A percentile compares a stretch with the other conserved stretches of the same genome.
phyloP scores from a whole-genome alignment of 305 asterid species.

The Monarda citriodora region DNA sequence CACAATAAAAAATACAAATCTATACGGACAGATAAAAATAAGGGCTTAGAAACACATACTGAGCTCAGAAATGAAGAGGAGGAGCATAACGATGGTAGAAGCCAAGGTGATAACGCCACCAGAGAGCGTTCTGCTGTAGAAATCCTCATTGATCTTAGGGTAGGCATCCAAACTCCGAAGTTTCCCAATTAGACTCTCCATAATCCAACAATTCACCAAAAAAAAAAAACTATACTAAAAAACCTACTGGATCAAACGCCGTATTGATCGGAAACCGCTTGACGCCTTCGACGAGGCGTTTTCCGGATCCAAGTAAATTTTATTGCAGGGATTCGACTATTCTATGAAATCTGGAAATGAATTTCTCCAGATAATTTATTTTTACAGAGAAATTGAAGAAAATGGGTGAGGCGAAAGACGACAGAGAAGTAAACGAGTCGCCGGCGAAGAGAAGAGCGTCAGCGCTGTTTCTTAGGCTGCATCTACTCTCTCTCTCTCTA shows the following conservation, averaged over 20 bases:
- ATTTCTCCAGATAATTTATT: slow-evolving; percentile 8
- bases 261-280: slow-evolving; percentile 20
- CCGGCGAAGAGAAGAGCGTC: slow-evolving; percentile 33
- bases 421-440: slow-evolving; percentile 18
- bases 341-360: slow-evolving; percentile 21
- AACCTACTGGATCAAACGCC: slow-evolving; percentile 24
- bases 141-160: slow-evolving; percentile 97
- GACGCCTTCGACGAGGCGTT: slow-evolving; percentile 19
- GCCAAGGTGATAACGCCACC: slow-evolving; percentile 88
- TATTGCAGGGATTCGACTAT: slow-evolving; percentile 7
- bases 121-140: slow-evolving; percentile 92
- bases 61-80: slow-evolving; percentile 95
- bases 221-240: slow-evolving; percentile 6
- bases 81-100: slow-evolving; percentile 81
- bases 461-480: slow-evolving; percentile 28
- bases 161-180: slow-evolving; percentile 83
- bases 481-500: slow-evolving; percentile 13
- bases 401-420: slow-evolving; percentile 11
- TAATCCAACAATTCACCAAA: slow-evolving; percentile 25
- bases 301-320: slow-evolving; percentile 8
- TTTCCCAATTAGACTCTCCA: slow-evolving; percentile 71
- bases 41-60: slow-evolving; percentile 44
- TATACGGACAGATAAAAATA: slow-evolving; percentile 6
- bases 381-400: no score
- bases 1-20: slow-evolving; percentile 6